phyloP scores from a whole-genome alignment of 2,329 filamentous ascomycete species.

The Trichoderma cornu-damae region DNA sequence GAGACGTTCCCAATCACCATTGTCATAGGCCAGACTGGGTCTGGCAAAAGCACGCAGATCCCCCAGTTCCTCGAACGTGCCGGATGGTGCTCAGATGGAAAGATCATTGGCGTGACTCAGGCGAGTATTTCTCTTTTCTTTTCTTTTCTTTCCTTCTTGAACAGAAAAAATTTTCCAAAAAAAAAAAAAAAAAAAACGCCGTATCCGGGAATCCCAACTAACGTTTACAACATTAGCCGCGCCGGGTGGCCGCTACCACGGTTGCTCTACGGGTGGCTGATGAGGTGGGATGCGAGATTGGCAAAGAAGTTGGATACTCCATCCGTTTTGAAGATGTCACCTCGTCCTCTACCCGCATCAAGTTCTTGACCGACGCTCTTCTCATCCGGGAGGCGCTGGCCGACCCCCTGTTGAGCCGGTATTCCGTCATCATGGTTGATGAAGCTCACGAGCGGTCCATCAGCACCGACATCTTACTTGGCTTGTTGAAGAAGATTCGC shows the following conservation, averaged over 20 bases:
- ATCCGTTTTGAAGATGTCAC: constrained; percentile 91
- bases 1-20: constrained; percentile 82
- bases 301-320: constrained; percentile 88
- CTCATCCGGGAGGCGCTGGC: constrained; percentile 88
- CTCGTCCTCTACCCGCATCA: constrained; percentile 78
- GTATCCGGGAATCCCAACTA: neutral
- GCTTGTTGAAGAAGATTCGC: constrained; percentile 83
- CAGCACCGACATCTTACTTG: constrained; percentile 85
- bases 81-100: constrained; percentile 83
- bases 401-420: constrained; percentile 82
- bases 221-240: constrained; percentile 54
- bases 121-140: constrained; percentile 43
- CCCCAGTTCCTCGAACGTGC: constrained; percentile 84
- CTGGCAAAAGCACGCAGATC: constrained; percentile 92
- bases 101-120: constrained; percentile 84
- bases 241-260: constrained; percentile 84
- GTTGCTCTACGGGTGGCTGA: constrained; percentile 85
- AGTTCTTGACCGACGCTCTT: constrained; percentile 91
- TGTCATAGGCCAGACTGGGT: constrained; percentile 88
- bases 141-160: no score
- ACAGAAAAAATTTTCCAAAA: no score
- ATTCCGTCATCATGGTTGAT: constrained; percentile 96
- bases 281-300: constrained; percentile 78
- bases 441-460: constrained; percentile 93
- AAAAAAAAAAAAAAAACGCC: neutral